Conservation (phyloP, 179 eudicot species). For the Drosera spatulata region DNA sequence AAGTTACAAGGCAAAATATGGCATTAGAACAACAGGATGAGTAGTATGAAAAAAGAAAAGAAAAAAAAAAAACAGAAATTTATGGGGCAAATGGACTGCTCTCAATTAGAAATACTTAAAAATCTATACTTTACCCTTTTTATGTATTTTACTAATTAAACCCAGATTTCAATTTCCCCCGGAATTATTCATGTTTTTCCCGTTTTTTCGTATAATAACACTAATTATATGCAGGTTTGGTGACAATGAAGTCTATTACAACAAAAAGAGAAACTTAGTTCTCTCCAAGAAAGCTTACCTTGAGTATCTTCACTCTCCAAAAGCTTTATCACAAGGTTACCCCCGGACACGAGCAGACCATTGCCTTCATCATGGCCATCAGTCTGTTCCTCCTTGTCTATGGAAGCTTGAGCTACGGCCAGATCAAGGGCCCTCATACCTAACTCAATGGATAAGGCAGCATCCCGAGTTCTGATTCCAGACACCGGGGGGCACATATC, state of each 20-base stretch:
- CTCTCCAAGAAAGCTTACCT: constrained; percentile 27
- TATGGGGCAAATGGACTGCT: too few species aligned
- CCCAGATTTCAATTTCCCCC: too few species aligned
- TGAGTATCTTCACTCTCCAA: constrained; percentile 74
- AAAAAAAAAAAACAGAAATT: too few species aligned
- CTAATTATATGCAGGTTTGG: too few species aligned
- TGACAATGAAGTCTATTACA: not conserved
- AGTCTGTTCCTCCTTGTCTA: constrained; percentile 11
- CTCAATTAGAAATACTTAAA: too few species aligned
- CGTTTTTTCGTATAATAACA: too few species aligned
- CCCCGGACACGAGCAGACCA: constrained; percentile 56
- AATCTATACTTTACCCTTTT: too few species aligned
- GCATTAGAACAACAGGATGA: too few species aligned
- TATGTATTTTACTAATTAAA: too few species aligned
- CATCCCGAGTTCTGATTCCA: constrained; percentile 77
- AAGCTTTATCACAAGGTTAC: constrained; percentile 73
- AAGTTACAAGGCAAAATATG: too few species aligned
- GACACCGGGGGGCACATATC: constrained; percentile 95
- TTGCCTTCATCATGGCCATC: constrained; percentile 15
- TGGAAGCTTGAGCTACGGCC: constrained; percentile 50
- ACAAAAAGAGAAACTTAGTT: not conserved
- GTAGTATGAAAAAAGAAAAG: too few species aligned
- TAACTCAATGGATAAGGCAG: constrained; percentile 79
- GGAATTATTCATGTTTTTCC: too few species aligned
- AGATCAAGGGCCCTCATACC: constrained; percentile 85